These are phyloP conservation scores for Exobasidium cylindrosporum DNA, from an alignment of 1,284 basidiomycete genomes.

Conservation along the genomic window DNA sequence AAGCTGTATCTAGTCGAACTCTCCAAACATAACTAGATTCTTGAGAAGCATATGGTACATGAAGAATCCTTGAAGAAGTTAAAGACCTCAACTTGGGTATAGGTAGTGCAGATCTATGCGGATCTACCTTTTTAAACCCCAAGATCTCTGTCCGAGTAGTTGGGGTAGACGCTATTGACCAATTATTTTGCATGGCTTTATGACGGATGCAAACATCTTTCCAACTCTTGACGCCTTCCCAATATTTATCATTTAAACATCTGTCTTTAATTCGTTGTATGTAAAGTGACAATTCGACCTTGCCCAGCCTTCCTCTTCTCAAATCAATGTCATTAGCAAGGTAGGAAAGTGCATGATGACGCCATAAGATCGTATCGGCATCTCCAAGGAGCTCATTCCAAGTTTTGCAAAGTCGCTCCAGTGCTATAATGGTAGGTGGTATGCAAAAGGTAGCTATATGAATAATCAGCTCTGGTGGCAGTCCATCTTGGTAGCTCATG, in stretches of 20 bases:
- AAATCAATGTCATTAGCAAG: not conserved
- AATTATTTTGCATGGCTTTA: not conserved
- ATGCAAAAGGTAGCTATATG: constrained; percentile 1
- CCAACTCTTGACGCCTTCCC: not conserved
- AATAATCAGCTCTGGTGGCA: constrained; percentile 1
- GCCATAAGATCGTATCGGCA: constrained; percentile 4
- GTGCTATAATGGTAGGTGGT: not conserved
- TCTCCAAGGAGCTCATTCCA: constrained; percentile 3
- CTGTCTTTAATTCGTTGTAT: not conserved
- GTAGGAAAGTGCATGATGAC: constrained; percentile 2
- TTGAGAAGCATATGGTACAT: not conserved
- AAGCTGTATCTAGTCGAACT: not conserved
- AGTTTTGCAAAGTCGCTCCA: not conserved
- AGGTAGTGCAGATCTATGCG: not conserved
- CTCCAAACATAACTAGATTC: constrained; percentile 1
- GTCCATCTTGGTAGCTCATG: not conserved
- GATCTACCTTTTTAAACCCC: constrained; percentile 2
- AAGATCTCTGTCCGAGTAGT: not conserved
- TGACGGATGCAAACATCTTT: constrained; percentile 3
- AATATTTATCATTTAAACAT: not conserved
- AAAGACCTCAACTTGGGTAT: not conserved
- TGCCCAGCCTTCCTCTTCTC: not conserved
- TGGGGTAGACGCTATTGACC: not conserved
- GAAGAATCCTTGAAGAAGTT: not conserved
- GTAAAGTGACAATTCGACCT: not conserved